Evolutionary conservation across 805 yeast species (phyloP).

Genomic region (Wickerhamiella musiphila): DNA sequence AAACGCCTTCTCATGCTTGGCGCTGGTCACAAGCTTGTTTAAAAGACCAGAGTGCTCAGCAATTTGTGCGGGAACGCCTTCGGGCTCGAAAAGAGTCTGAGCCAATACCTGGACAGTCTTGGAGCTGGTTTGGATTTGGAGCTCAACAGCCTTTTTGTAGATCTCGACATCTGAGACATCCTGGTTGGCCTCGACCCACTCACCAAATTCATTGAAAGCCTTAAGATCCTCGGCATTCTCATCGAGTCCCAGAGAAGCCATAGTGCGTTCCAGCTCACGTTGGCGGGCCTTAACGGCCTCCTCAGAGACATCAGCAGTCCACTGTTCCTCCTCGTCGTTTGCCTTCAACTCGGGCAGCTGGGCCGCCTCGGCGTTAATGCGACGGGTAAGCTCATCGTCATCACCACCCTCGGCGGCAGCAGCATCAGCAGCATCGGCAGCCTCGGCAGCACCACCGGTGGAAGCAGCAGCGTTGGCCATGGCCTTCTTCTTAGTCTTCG

Average conservation of each 20-base stretch:
- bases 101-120: slow-evolving; percentile 82
- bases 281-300: slow-evolving; percentile 93
- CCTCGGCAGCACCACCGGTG: slow-evolving; percentile 16
- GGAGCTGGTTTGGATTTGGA: slow-evolving; percentile 52
- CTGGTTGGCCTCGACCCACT: slow-evolving; percentile 59
- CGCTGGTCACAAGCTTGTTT: slow-evolving; percentile 48
- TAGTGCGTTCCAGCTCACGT: slow-evolving; percentile 49
- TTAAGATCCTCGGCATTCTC: slow-evolving; percentile 28
- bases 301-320: slow-evolving; percentile 95
- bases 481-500: slow-evolving; percentile 42
- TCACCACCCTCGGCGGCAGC: slow-evolving; percentile 28
- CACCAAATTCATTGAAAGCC: slow-evolving; percentile 62
- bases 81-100: slow-evolving; percentile 63
- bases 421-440: slow-evolving; percentile 20
- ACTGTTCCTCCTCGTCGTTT: slow-evolving; percentile 67
- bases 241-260: slow-evolving; percentile 21
- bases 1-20: slow-evolving; percentile 60
- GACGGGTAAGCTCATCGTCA: slow-evolving; percentile 59
- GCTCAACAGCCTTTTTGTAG: slow-evolving; percentile 71
- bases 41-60: slow-evolving; percentile 68
- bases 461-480: slow-evolving; percentile 56
- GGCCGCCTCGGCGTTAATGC: slow-evolving; percentile 73
- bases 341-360: slow-evolving; percentile 38
- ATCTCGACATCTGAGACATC: slow-evolving; percentile 79
- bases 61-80: slow-evolving; percentile 55